Conservation (phyloP, 805 yeast species). For the Ogataea wickerhamii region DNA sequence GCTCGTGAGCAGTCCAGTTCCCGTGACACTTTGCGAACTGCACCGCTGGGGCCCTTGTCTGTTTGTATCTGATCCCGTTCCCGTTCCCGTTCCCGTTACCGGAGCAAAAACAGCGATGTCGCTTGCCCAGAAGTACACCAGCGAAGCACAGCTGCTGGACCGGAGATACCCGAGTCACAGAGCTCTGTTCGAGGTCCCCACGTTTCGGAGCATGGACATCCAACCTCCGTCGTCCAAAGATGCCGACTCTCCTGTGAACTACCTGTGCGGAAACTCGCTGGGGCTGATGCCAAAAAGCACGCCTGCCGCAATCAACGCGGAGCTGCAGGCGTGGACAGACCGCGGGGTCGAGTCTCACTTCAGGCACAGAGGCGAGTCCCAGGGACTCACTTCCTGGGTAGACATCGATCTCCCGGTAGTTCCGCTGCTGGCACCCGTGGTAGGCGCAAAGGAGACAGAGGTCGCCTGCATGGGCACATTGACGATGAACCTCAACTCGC, state of each 20-base stretch:
- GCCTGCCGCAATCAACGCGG: conserved; percentile 52
- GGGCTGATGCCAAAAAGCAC: conserved; percentile 82
- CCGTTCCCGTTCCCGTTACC: too few relatives aligned
- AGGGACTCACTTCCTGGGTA: conserved; percentile 67
- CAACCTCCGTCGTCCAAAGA: conserved; percentile 14
- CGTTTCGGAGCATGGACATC: conserved; percentile 58
- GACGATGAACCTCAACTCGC: conserved; percentile 75
- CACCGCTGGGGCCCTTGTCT: too few relatives aligned
- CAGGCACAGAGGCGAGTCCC: conserved; percentile 51
- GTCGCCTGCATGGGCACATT: conserved; percentile 86
- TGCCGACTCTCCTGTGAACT: conserved; percentile 35
- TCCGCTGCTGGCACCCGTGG: conserved; percentile 64
- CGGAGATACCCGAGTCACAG: conserved; percentile 35
- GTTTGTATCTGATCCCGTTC: too few relatives aligned
- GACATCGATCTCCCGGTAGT: conserved; percentile 76
- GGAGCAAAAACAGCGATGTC: too few relatives aligned
- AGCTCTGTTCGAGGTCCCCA: conserved; percentile 61
- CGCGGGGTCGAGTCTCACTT: conserved; percentile 86
- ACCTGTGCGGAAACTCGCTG: conserved; percentile 90
- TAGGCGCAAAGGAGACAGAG: conserved; percentile 74
- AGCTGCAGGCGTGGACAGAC: conserved; percentile 76
- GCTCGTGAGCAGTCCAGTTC: too few relatives aligned
- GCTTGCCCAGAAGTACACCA: too few relatives aligned
- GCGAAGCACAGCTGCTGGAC: conserved; percentile 38
- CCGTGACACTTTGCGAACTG: too few relatives aligned